Percentiles rank a stretch among this genome's conserved stretches.
These are phyloP conservation scores for Russula brevipes DNA, from an alignment of 768 basidiomycete genomes.

Conservation along the genomic window DNA sequence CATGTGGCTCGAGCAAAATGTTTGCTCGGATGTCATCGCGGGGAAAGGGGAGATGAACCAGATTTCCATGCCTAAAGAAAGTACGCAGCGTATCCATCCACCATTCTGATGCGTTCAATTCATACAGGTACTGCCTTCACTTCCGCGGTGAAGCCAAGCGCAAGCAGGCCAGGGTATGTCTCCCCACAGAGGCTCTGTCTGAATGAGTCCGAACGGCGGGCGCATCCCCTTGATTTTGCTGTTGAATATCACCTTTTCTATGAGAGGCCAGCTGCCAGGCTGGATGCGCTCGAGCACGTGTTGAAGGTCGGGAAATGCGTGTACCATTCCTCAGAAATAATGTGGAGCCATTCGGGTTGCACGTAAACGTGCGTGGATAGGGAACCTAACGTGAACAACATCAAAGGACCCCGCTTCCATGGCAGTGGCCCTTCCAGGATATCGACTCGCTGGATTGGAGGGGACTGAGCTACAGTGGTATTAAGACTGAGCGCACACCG, in stretches of 20 bases:
- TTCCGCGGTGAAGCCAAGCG: constrained; percentile 9
- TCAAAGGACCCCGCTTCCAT: constrained; percentile 25
- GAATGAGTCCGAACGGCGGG: background rate
- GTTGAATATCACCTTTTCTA: constrained; percentile 25
- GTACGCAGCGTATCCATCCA: background rate
- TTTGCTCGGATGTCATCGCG: background rate
- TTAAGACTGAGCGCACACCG: too few species aligned
- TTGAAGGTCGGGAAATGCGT: constrained; percentile 26
- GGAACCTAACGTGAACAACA: constrained; percentile 28
- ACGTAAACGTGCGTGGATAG: constrained; percentile 25
- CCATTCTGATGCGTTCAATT: constrained; percentile 9
- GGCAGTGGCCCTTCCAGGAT: constrained; percentile 25
- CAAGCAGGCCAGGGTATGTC: background rate
- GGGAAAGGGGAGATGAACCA: background rate
- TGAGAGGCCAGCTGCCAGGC: constrained; percentile 29
- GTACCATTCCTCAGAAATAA: too few species aligned
- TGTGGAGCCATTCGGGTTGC: background rate
- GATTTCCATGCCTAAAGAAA: constrained; percentile 12
- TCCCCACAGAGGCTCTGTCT: background rate
- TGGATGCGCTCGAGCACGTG: constrained; percentile 22
- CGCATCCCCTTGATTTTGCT: background rate
- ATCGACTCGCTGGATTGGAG: constrained; percentile 26
- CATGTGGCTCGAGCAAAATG: background rate
- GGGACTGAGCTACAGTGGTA: constrained; percentile 21
- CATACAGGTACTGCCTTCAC: background rate